These are phyloP conservation scores for Carex kokanica DNA, from an alignment of 176 grass and related monocot genomes.

Conservation along the genomic window DNA sequence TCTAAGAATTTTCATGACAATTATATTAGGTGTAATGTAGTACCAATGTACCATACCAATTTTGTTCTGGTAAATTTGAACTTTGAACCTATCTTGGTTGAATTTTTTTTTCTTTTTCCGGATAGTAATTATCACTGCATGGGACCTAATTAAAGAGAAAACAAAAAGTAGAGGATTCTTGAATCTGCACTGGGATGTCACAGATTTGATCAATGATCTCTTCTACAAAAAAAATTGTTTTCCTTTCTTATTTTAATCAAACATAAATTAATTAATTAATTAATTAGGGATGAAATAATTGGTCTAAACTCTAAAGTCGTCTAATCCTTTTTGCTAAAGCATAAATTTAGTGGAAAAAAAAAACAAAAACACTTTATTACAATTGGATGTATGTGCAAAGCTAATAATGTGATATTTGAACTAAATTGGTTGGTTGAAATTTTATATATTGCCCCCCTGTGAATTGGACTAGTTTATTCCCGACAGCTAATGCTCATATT, in stretches of 20 bases:
- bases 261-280: not conserved
- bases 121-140: not conserved
- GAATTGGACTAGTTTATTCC: constrained; percentile 33
- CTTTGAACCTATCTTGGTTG: not conserved
- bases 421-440: constrained; percentile 4
- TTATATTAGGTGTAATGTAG: not conserved
- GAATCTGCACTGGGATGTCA: not conserved
- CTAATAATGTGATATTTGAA: not conserved
- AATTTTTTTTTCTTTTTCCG: not conserved
- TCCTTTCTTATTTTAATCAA: not conserved
- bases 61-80: not conserved
- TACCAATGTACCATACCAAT: not conserved
- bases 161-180: not conserved
- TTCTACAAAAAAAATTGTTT: not conserved
- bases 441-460: constrained; percentile 14
- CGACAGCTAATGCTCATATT: constrained; percentile 19
- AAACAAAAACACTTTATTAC: not conserved
- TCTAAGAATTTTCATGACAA: not conserved
- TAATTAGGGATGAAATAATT: not conserved
- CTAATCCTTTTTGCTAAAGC: not conserved
- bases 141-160: not conserved
- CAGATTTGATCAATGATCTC: not conserved
- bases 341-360: constrained; percentile 14
- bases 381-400: not conserved
- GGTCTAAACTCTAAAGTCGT: not conserved